Evolutionary conservation across 2,329 filamentous ascomycete species (phyloP).

Genomic region (Xylariomycetidae sp.): DNA sequence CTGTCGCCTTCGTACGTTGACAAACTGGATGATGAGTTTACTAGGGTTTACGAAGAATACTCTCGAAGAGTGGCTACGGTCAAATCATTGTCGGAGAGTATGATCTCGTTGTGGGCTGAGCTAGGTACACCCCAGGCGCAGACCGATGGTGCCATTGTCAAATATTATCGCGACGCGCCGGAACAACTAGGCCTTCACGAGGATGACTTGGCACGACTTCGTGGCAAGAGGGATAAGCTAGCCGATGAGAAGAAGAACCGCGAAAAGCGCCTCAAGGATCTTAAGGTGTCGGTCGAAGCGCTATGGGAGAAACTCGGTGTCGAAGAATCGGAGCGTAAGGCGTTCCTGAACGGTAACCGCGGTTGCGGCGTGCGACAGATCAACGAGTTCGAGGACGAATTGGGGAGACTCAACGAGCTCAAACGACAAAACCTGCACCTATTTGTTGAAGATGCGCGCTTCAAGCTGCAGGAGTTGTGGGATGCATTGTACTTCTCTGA

Average conservation of each 20-base stretch:
- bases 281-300: conserved; percentile 72
- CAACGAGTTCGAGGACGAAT: conserved; percentile 93
- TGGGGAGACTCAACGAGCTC: conserved; percentile 79
- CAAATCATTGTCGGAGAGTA: conserved; percentile 70
- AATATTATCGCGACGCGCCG: conserved; percentile 83
- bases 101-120: conserved; percentile 93
- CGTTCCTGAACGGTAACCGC: conserved; percentile 80
- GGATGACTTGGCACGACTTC: conserved; percentile 73
- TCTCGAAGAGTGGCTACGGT: conserved; percentile 75
- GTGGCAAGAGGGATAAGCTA: conserved; percentile 73
- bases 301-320: conserved; percentile 87
- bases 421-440: conserved; percentile 93
- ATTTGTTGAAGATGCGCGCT: conserved; percentile 91
- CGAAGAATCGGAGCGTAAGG: conserved; percentile 76
- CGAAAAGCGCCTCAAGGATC: conserved; percentile 70
- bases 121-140: conserved; percentile 91
- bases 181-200: conserved; percentile 92
- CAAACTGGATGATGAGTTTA: conserved; percentile 84
- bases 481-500: conserved; percentile 91
- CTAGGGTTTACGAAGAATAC: conserved; percentile 94
- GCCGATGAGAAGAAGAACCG: conserved; percentile 82
- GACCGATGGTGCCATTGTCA: conserved; percentile 81
- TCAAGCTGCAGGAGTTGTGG: conserved; percentile 91
- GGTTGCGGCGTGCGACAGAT: conserved; percentile 88
- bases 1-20: conserved; percentile 87